A percentile compares a stretch with the other conserved stretches of the same genome.
Evolutionary conservation across 306 rosid genomes (phyloP).

Genomic region (Cicer yamashitae): DNA sequence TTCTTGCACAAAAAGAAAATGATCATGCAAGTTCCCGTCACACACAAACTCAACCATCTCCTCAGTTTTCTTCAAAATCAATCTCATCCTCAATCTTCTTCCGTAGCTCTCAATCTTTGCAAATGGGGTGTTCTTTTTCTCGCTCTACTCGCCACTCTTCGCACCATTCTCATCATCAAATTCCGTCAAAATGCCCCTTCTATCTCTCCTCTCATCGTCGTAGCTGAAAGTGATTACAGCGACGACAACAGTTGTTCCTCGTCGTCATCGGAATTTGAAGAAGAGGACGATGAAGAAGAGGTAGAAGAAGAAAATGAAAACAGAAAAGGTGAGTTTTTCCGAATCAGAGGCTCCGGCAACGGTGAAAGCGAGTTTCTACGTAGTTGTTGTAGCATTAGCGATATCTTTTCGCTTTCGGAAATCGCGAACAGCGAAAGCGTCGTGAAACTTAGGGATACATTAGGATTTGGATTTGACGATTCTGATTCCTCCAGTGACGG

Average conservation of each 20-base stretch:
- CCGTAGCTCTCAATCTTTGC: slow-evolving; percentile 51
- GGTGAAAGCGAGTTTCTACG: slow-evolving; percentile 40
- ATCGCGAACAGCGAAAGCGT: slow-evolving; percentile 64
- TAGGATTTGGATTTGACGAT: slow-evolving; percentile 46
- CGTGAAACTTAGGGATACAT: slow-evolving; percentile 78
- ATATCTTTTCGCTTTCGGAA: slow-evolving; percentile 68
- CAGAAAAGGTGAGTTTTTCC: slow-evolving; percentile 48
- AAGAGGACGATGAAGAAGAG: slow-evolving; percentile 41
- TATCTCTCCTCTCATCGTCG: slow-evolving; percentile 24
- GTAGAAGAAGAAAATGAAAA: slow-evolving; percentile 7
- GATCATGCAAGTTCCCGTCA: slow-evolving; percentile 59
- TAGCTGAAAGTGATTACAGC: slow-evolving; percentile 44
- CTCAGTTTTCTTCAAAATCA: slow-evolving; percentile 46
- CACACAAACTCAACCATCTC: slow-evolving; percentile 54
- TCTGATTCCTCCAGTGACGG: neutral
- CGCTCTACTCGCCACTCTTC: slow-evolving; percentile 63
- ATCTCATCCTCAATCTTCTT: slow-evolving; percentile 49
- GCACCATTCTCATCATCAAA: slow-evolving; percentile 47
- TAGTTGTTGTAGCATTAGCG: slow-evolving; percentile 52
- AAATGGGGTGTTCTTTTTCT: slow-evolving; percentile 70
- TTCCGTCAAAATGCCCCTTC: slow-evolving; percentile 41
- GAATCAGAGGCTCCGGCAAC: slow-evolving; percentile 48
- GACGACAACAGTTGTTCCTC: slow-evolving; percentile 31
- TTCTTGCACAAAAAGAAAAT: neutral
- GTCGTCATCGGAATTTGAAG: slow-evolving; percentile 45